A percentile compares a stretch with the other conserved stretches of the same genome.
phyloP scores from a whole-genome alignment of 371 early-diverging fungal genomes.

The Mortierella sp. region DNA sequence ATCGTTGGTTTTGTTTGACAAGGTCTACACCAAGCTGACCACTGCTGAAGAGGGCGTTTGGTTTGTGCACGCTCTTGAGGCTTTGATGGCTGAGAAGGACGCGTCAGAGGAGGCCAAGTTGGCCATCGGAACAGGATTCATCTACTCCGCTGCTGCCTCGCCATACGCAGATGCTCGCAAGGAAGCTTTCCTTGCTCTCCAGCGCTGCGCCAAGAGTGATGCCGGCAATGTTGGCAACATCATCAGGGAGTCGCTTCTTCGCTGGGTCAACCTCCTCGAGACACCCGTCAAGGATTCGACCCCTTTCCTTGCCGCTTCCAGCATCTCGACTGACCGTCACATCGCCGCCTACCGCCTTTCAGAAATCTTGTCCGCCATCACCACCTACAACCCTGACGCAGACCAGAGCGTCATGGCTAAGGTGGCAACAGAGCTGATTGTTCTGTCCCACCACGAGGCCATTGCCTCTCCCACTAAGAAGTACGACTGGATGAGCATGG shows the following conservation, averaged over 20 bases:
- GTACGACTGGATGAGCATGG: conserved; percentile 89
- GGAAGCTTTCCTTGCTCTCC: conserved; percentile 63
- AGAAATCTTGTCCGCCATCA: conserved; percentile 75
- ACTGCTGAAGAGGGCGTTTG: conserved; percentile 80
- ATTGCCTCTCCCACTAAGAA: conserved; percentile 76
- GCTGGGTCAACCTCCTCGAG: conserved; percentile 69
- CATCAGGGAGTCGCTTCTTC: conserved; percentile 63
- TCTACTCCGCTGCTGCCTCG: conserved; percentile 68
- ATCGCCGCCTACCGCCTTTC: conserved; percentile 68
- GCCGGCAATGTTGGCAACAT: conserved; percentile 59
- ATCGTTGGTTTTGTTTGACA: conserved; percentile 86
- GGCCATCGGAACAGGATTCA: conserved; percentile 60
- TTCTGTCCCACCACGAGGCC: conserved; percentile 81
- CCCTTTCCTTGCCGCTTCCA: conserved; percentile 63
- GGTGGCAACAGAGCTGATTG: conserved; percentile 74
- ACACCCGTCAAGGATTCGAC: conserved; percentile 65
- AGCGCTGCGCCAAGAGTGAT: conserved; percentile 59
- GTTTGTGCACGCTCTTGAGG: conserved; percentile 76
- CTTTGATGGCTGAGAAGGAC: conserved; percentile 52
- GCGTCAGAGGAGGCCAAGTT: conserved; percentile 39
- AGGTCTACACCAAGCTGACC: conserved; percentile 83
- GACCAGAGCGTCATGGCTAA: conserved; percentile 59
- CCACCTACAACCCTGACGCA: conserved; percentile 61
- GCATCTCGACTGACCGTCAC: conserved; percentile 64
- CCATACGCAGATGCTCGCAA: conserved; percentile 67